Conservation (phyloP, 108 stramenopile genomes). For the Cyclotella distinguenda region DNA sequence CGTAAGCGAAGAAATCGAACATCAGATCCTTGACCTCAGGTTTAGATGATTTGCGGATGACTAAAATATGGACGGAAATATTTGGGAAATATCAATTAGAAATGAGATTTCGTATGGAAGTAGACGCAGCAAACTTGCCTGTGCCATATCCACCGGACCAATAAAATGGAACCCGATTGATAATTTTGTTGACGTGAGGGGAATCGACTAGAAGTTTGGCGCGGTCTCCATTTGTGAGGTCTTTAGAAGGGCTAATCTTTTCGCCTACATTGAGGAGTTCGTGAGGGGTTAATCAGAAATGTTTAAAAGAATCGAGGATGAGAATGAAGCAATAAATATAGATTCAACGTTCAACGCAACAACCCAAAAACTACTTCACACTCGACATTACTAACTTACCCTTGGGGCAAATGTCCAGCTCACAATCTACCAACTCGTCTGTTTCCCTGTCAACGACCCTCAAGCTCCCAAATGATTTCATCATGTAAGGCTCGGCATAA, state of each 20-base stretch:
- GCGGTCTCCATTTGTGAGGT: constrained; percentile 28
- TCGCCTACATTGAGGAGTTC: too few species aligned
- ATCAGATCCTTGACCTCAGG: constrained; percentile 33
- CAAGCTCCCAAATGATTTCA: constrained; percentile 38
- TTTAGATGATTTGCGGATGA: constrained; percentile 35
- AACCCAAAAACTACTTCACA: too few species aligned
- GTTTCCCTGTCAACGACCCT: constrained; percentile 30
- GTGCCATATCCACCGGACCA: constrained; percentile 35
- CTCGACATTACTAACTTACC: too few species aligned
- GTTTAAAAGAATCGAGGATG: too few species aligned
- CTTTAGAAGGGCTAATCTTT: constrained; percentile 5
- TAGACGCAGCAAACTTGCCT: background rate
- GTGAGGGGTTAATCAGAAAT: too few species aligned
- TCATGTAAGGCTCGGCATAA: constrained; percentile 44
- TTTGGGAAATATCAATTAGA: background rate
- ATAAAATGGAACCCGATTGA: constrained; percentile 51
- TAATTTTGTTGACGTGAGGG: constrained; percentile 30
- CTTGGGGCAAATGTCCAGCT: constrained; percentile 33
- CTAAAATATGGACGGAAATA: background rate
- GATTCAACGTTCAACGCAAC: too few species aligned
- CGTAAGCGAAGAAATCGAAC: constrained; percentile 50
- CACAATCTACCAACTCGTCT: constrained; percentile 33
- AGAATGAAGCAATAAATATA: too few species aligned
- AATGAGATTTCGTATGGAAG: background rate
- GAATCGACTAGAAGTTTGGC: constrained; percentile 37